Conservation (phyloP, 2,329 filamentous ascomycete genomes). For the Monosporascus sp. region DNA sequence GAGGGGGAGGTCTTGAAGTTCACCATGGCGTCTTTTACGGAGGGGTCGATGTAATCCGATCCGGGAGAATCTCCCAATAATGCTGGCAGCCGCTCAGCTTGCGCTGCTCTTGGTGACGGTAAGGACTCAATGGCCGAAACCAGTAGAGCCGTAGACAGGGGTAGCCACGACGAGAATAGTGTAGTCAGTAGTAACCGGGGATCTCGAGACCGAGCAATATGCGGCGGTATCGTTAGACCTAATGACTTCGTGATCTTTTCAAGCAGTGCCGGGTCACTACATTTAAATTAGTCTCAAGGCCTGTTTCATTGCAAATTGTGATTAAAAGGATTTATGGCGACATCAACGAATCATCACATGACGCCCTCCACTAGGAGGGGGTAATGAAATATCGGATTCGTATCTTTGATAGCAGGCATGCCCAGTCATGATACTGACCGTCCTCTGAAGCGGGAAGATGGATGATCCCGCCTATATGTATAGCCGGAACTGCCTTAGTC, state of each 20-base stretch:
- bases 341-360: too few relatives aligned
- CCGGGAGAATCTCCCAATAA: conserved; percentile 78
- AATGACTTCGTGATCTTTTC: conserved; percentile 96
- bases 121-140: conserved; percentile 93
- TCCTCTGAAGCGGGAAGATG: too few relatives aligned
- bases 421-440: too few relatives aligned
- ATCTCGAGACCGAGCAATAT: conserved; percentile 78
- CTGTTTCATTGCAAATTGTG: too few relatives aligned
- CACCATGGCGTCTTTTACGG: conserved; percentile 74
- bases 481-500: too few relatives aligned
- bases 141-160: conserved; percentile 83
- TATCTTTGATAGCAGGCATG: too few relatives aligned
- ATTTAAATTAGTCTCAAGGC: conserved; percentile 14
- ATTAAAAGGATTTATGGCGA: too few relatives aligned
- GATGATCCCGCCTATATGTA: too few relatives aligned
- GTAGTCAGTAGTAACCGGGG: conserved; percentile 77
- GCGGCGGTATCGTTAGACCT: conserved; percentile 75
- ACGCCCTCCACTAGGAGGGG: too few relatives aligned
- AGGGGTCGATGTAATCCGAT: conserved; percentile 59
- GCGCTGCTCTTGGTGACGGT: conserved; percentile 75
- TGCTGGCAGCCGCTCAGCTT: conserved; percentile 72
- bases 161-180: conserved; percentile 85
- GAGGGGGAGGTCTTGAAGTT: conserved; percentile 65
- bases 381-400: too few relatives aligned
- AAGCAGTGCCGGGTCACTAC: conserved; percentile 68